Evolutionary conservation across 257 asterid species (phyloP).

Genomic region (Scutellaria baicalensis): DNA sequence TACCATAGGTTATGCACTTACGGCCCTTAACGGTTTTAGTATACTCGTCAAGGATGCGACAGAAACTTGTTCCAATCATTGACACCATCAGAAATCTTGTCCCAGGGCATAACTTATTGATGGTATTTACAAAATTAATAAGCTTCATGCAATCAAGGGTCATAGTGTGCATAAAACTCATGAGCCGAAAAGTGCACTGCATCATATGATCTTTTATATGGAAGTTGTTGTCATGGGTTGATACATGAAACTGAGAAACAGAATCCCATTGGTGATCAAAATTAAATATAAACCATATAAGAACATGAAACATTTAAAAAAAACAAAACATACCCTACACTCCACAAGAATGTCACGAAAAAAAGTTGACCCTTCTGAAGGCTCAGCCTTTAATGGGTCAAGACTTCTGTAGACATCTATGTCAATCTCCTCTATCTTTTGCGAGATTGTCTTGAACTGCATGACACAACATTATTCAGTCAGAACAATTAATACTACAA

Average conservation of each 20-base stretch:
- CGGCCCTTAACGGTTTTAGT: neutral
- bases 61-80: neutral
- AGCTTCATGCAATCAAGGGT: neutral
- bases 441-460: conserved; percentile 69
- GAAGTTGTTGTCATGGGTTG: neutral
- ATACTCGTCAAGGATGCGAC: neutral
- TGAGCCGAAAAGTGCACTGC: no score
- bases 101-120: neutral
- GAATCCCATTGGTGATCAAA: neutral
- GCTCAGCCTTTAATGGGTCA: conserved; percentile 55
- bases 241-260: neutral
- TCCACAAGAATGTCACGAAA: conserved; percentile 70
- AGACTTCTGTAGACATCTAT: conserved; percentile 71
- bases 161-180: neutral
- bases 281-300: neutral
- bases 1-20: neutral
- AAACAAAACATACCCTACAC: conserved; percentile 48
- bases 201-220: no score
- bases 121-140: neutral
- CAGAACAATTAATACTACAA: neutral
- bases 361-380: conserved; percentile 67
- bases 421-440: conserved; percentile 60
- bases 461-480: conserved; percentile 4
- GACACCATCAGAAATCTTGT: neutral
- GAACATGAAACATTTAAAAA: neutral